Evolutionary conservation across 1,139 yeast genomes (phyloP), one percentile per base, ranked within the genome.

Genomic region (Candida sanyaensis): DNA sequence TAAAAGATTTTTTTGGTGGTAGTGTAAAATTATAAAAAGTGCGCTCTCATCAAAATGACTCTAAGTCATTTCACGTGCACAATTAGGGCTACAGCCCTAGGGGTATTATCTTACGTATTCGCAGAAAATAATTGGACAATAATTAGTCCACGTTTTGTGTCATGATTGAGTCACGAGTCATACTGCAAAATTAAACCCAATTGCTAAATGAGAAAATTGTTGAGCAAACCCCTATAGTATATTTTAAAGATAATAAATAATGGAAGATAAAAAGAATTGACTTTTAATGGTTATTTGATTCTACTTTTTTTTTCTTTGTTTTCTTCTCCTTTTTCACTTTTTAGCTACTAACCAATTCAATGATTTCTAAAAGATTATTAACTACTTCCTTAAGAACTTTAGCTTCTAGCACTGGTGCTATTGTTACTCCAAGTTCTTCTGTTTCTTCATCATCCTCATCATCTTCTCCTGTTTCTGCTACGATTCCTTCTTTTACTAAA

Each of bases 121-220:
- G 12, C 9, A 5, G 6, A 3, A 13, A 23, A 24, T 24, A 24
- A 36, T 36, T 36, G 39, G 39, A 17, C 11, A 23, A 9, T 8
- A 13, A n/a, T 7, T 21, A 21, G 5, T 24, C 2, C 9, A 5
- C n/a, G 11, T 11, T 36, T 36, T 36, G 39, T 36, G 39, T 36
- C 17, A 36, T 7, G 9, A 36, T 36, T 41, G 43, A 41, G 43
- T 41, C 43, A 24, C 36, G 42, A 41, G 37, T 41, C 43, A 41
- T 29, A 27, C 43, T 33, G 38, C 36, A 33, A 41, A 41, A 34
- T 17, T 34, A 6, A 26, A 26, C 9, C 9, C 28, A 26, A 26
- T 26, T 26, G 2, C 21, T 17, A 17, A 17, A 2, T 2, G 21
- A 17, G 21, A 17, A 34, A 34, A 21, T 36, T 36, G 39, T 36